Evolutionary conservation across 441 rosid genomes (phyloP).

Genomic region (Pelargonium fulgidum): DNA sequence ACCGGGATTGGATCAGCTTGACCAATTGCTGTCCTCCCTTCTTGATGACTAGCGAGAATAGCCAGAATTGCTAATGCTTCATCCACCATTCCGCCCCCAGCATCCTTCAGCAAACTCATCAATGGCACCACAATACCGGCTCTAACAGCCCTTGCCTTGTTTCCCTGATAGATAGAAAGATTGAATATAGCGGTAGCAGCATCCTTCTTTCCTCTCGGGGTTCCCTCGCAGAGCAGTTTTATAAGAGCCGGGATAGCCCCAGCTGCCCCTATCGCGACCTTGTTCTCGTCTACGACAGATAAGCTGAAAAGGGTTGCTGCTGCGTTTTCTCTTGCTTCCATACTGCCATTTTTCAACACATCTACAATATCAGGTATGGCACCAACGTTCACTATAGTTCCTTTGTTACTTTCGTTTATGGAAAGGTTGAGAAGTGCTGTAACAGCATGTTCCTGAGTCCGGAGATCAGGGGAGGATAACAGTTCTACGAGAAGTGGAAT

Average conservation of each 20-base stretch:
- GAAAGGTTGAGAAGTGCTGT: constrained; percentile 97
- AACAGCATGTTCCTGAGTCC: constrained; percentile 94
- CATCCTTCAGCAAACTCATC: constrained; percentile 66
- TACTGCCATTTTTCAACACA: constrained; percentile 79
- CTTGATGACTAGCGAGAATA: constrained; percentile 76
- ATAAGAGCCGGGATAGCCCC: constrained; percentile 93
- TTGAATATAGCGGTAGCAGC: constrained; percentile 96
- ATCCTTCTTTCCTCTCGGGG: constrained; percentile 91
- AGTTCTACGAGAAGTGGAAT: constrained; percentile 85
- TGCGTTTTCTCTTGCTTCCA: constrained; percentile 98
- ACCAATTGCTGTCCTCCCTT: constrained; percentile 75
- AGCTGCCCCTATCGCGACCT: constrained; percentile 90
- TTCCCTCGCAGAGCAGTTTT: constrained; percentile 70
- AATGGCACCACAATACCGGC: constrained; percentile 81
- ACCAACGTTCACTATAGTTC: constrained; percentile 80
- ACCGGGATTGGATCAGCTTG: constrained; percentile 65
- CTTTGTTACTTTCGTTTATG: constrained; percentile 85
- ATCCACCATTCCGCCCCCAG: constrained; percentile 96
- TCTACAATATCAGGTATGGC: constrained; percentile 89
- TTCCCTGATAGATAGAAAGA: constrained; percentile 89
- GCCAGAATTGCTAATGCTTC: constrained; percentile 94
- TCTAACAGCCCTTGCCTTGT: constrained; percentile 85
- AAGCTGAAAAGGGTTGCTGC: constrained; percentile 96
- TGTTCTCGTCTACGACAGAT: constrained; percentile 87
- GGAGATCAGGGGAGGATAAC: constrained; percentile 64